Percentiles rank a stretch among this genome's conserved stretches.
These are phyloP conservation scores for Pelargonium nanum DNA, from an alignment of 345 rosid species.

Conservation along the genomic window DNA sequence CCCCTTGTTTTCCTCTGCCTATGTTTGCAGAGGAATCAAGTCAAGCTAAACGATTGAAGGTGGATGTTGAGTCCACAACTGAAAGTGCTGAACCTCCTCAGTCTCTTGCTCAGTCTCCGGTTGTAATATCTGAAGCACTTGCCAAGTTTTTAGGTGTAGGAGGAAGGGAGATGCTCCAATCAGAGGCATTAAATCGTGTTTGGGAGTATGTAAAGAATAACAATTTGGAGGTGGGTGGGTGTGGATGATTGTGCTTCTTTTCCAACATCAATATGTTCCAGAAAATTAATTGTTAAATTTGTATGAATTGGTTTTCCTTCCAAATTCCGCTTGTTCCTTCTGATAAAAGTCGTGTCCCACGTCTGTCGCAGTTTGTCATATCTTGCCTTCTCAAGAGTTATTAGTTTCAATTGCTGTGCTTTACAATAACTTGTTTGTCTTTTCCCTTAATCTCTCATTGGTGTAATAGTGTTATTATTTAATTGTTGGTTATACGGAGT, in stretches of 20 bases:
- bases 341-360: too few relatives aligned
- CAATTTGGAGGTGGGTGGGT: slow-evolving; percentile 56
- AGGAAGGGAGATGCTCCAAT: slow-evolving; percentile 52
- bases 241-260: background rate
- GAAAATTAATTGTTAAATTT: background rate
- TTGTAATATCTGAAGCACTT: slow-evolving; percentile 63
- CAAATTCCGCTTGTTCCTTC: too few relatives aligned
- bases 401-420: too few relatives aligned
- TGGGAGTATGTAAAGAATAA: slow-evolving; percentile 74
- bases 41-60: slow-evolving; percentile 65
- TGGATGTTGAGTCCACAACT: slow-evolving; percentile 41
- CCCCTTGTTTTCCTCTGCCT: slow-evolving; percentile 6
- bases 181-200: slow-evolving; percentile 46
- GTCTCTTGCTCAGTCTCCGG: slow-evolving; percentile 26
- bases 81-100: slow-evolving; percentile 34
- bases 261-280: background rate
- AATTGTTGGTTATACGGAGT: background rate
- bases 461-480: background rate
- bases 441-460: background rate
- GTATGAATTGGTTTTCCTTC: slow-evolving; percentile 8
- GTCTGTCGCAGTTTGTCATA: too few relatives aligned
- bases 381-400: too few relatives aligned
- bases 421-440: too few relatives aligned
- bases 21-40: slow-evolving; percentile 55
- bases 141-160: slow-evolving; percentile 66